A percentile compares a stretch with the other conserved stretches of the same genome.
Evolutionary conservation across 2,329 filamentous ascomycete species (phyloP).

Genomic region (Exophiala sp.): DNA sequence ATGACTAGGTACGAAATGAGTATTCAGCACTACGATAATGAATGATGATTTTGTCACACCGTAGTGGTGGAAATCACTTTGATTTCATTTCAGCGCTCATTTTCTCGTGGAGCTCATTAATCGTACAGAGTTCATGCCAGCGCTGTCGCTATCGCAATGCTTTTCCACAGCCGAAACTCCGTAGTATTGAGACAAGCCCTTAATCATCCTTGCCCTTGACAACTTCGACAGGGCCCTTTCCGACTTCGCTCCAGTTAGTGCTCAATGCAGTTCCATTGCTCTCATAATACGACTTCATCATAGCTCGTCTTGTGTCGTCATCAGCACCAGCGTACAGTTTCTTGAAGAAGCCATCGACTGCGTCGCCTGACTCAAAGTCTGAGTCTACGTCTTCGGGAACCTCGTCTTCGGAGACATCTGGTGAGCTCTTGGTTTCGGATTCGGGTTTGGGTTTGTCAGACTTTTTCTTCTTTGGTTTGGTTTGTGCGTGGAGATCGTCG

Average conservation of each 20-base stretch:
- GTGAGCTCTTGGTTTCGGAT: constrained; percentile 38
- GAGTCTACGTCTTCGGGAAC: constrained; percentile 51
- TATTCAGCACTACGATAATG: no score
- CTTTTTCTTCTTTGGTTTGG: constrained; percentile 30
- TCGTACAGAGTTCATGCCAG: no score
- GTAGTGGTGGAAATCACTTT: no score
- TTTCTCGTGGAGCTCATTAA: no score
- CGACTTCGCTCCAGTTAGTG: constrained; percentile 86
- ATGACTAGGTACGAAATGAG: no score
- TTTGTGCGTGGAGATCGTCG: constrained; percentile 45
- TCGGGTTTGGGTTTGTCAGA: constrained; percentile 30
- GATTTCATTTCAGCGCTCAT: no score
- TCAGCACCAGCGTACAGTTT: constrained; percentile 74
- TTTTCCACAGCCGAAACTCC: no score
- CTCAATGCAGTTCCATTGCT: constrained; percentile 90
- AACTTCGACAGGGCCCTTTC: constrained; percentile 62
- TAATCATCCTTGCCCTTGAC: constrained; percentile 23
- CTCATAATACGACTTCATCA: constrained; percentile 96
- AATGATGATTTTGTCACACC: no score
- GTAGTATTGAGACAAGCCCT: not conserved
- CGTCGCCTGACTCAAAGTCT: constrained; percentile 35
- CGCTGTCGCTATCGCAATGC: no score
- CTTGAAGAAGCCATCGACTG: constrained; percentile 79
- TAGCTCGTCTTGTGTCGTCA: constrained; percentile 79
- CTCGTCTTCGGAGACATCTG: constrained; percentile 37